A percentile compares a stretch with the other conserved stretches of the same genome.
These are phyloP conservation scores for Paspalum notatum DNA, from an alignment of 176 grass and related monocot species.

Conservation along the genomic window DNA sequence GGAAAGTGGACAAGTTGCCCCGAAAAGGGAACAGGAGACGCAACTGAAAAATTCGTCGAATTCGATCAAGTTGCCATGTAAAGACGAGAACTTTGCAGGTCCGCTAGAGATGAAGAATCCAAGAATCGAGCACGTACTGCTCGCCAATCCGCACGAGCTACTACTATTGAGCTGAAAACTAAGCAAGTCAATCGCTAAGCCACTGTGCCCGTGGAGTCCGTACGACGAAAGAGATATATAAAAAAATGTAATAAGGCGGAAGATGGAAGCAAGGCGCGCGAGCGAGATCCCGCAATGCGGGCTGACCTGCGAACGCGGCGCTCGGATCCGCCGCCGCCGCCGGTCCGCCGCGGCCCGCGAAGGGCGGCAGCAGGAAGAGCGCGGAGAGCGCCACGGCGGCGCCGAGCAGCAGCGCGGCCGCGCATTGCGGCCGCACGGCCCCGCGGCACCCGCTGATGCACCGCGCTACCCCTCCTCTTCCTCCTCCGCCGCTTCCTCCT, in stretches of 20 bases:
- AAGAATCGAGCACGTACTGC: neutral
- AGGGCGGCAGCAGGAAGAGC: slow-evolving; percentile 78
- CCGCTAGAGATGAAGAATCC: neutral
- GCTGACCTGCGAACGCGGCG: slow-evolving; percentile 57
- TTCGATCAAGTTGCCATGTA: slow-evolving; percentile 7
- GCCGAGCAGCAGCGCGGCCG: slow-evolving; percentile 61
- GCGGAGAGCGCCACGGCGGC: slow-evolving; percentile 63
- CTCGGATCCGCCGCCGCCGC: slow-evolving; percentile 22
- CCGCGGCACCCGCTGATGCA: slow-evolving; percentile 17
- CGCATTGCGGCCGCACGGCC: slow-evolving; percentile 59
- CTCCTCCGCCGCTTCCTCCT: neutral
- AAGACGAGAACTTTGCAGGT: neutral
- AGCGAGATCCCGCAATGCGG: slow-evolving; percentile 36
- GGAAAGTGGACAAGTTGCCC: slow-evolving; percentile 19
- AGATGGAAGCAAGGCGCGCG: slow-evolving; percentile 22
- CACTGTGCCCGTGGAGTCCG: slow-evolving; percentile 32
- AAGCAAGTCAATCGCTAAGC: neutral
- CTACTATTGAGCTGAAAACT: neutral
- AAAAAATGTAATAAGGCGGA: neutral
- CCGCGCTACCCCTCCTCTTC: neutral
- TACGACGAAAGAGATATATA: slow-evolving; percentile 14
- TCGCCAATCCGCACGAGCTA: neutral
- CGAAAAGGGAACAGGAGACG: neutral
- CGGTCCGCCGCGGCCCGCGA: slow-evolving; percentile 41
- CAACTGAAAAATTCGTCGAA: neutral